These are phyloP conservation scores for Rubroshorea leprosula DNA, from an alignment of 345 rosid genomes.

Conservation along the genomic window DNA sequence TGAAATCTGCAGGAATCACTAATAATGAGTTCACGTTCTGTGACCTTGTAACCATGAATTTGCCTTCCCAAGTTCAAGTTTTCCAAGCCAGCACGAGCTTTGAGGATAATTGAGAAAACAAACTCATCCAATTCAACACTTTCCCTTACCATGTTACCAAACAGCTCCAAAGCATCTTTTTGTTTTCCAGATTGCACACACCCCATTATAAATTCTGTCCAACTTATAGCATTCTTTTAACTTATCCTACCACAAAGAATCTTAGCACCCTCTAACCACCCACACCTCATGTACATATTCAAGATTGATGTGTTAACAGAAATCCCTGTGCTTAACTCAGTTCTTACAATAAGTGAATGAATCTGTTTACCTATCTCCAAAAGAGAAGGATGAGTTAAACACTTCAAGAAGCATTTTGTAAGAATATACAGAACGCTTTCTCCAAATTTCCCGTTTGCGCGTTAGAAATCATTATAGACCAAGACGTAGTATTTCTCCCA, in stretches of 20 bases:
- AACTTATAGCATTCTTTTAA: constrained; percentile 46
- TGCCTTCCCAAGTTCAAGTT: constrained; percentile 52
- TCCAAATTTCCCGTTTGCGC: constrained; percentile 27
- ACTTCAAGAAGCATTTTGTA: constrained; percentile 42
- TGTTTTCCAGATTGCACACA: constrained; percentile 42
- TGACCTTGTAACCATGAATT: constrained; percentile 43
- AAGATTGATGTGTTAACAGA: constrained; percentile 38
- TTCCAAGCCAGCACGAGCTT: constrained; percentile 53
- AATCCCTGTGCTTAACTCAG: constrained; percentile 33
- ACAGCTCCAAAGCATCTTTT: constrained; percentile 42
- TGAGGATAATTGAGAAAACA: constrained; percentile 60
- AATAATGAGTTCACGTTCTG: constrained; percentile 44
- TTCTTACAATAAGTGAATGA: constrained; percentile 49
- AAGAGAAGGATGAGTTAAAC: constrained; percentile 30
- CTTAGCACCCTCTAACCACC: constrained; percentile 57
- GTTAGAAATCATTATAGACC: constrained; percentile 44
- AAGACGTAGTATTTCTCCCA: constrained; percentile 37
- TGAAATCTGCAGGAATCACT: constrained; percentile 69
- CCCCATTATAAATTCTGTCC: constrained; percentile 66
- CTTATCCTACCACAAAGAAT: constrained; percentile 39
- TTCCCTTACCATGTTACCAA: constrained; percentile 39
- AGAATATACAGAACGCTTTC: constrained; percentile 38
- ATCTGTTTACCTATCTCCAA: constrained; percentile 48
- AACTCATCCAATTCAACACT: constrained; percentile 54
- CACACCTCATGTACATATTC: constrained; percentile 62